phyloP scores from a whole-genome alignment of 768 basidiomycete species.

The Psilocybe azurescens region DNA sequence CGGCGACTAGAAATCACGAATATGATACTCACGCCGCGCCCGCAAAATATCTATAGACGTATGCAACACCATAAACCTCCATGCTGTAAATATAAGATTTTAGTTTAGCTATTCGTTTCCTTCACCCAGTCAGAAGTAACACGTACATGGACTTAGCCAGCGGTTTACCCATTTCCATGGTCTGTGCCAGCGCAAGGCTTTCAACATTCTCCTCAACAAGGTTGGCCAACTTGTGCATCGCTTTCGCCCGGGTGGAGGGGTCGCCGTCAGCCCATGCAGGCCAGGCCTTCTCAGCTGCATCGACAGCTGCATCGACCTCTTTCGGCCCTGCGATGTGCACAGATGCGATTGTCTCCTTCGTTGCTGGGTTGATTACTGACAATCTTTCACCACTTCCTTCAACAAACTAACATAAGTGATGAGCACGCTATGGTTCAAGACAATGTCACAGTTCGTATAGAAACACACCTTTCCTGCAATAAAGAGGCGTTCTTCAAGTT shows the following conservation, averaged over 20 bases:
- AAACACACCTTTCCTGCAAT: conserved; percentile 7
- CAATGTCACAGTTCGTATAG: background rate
- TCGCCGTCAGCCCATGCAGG: conserved; percentile 10
- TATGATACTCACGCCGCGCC: conserved; percentile 5
- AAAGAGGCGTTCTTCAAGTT: conserved; percentile 10
- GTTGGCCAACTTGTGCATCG: conserved; percentile 37
- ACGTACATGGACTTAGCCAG: background rate
- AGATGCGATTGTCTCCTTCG: conserved; percentile 3
- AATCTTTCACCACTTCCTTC: conserved; percentile 7
- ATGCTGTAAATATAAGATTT: background rate
- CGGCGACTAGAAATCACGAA: too few relatives aligned
- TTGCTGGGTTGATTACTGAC: conserved; percentile 6
- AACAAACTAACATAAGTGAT: conserved; percentile 10
- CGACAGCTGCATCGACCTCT: conserved; percentile 5
- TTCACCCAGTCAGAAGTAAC: background rate
- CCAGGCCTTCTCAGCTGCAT: conserved; percentile 7
- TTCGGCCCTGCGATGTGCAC: conserved; percentile 6
- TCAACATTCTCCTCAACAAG: conserved; percentile 32
- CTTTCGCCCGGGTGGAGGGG: conserved; percentile 25
- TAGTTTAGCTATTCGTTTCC: background rate
- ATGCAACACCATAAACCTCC: conserved; percentile 20
- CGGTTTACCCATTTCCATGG: conserved; percentile 57
- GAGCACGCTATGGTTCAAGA: too few relatives aligned
- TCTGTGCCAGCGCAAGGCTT: conserved; percentile 35
- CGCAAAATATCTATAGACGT: background rate